A percentile compares a stretch with the other conserved stretches of the same genome.
Conservation (phyloP, 495 filamentous ascomycete genomes). For the Cryomyces minteri region DNA sequence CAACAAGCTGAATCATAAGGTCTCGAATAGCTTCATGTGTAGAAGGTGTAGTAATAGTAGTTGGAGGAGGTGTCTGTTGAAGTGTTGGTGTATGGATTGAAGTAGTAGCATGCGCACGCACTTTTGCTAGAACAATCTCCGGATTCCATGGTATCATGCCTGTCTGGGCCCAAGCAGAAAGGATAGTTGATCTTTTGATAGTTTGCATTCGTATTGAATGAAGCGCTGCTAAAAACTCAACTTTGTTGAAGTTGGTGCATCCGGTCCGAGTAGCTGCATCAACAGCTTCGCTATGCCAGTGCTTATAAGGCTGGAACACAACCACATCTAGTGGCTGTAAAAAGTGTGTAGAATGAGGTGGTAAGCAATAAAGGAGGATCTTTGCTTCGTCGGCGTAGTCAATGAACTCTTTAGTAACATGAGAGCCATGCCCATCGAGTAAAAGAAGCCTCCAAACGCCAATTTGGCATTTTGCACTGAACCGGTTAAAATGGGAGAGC, state of each 20-base stretch:
- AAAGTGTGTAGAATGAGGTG: conserved; percentile 3
- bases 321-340: conserved; percentile 2
- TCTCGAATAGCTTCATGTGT: too few species aligned
- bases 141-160: conserved; percentile 6
- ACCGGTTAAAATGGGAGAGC: background rate
- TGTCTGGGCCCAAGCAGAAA: background rate
- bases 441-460: background rate
- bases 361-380: conserved; percentile 2
- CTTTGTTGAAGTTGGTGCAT: conserved; percentile 7
- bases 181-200: conserved; percentile 2
- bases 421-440: background rate
- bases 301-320: conserved; percentile 11
- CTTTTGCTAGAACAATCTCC: conserved; percentile 2
- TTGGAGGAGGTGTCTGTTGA: too few species aligned
- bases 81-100: too few species aligned
- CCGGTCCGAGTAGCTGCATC: conserved; percentile 4
- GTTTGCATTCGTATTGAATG: background rate
- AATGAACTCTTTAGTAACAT: conserved; percentile 1
- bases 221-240: conserved; percentile 8
- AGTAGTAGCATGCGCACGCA: too few species aligned
- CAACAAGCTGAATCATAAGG: too few species aligned
- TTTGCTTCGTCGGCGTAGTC: background rate
- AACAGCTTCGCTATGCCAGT: conserved; percentile 6
- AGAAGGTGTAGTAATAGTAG: too few species aligned
- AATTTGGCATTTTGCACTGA: background rate